Conservation (phyloP, 768 basidiomycete species). For the Tulasnella sp. region DNA sequence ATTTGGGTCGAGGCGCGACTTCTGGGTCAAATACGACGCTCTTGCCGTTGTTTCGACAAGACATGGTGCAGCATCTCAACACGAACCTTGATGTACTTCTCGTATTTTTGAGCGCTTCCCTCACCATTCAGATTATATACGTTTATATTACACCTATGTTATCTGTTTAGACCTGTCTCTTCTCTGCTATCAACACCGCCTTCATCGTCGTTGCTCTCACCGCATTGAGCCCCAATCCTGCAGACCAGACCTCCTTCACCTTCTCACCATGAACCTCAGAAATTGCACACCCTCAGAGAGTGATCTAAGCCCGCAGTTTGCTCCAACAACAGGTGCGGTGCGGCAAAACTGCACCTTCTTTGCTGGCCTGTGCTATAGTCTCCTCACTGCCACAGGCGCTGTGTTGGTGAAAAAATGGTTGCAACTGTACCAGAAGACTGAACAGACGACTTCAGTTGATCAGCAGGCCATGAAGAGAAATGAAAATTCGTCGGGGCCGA, state of each 20-base stretch:
- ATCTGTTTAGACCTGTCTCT: background rate
- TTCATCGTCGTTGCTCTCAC: background rate
- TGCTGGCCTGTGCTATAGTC: background rate
- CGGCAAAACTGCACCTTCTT: background rate
- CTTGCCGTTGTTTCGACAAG: background rate
- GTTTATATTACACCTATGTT: background rate
- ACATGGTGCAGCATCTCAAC: background rate
- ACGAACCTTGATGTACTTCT: background rate
- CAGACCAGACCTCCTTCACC: background rate
- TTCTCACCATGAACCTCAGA: background rate
- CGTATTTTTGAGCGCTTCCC: background rate
- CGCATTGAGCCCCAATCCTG: background rate
- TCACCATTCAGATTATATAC: too few species aligned
- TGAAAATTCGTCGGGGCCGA: too few species aligned
- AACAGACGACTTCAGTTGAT: background rate
- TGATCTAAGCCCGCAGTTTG: background rate
- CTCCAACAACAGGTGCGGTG: background rate
- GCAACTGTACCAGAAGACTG: background rate
- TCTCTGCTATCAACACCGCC: background rate
- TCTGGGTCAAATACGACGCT: constrained; percentile 1
- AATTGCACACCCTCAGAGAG: background rate
- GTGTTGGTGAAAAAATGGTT: constrained; percentile 8
- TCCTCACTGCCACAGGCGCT: background rate
- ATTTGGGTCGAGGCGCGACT: background rate
- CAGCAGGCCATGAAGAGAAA: too few species aligned